Percentiles rank a stretch among this genome's conserved stretches.
These are phyloP conservation scores for Phytophthora citricola DNA, from an alignment of 352 stramenopile species.

Conservation along the genomic window DNA sequence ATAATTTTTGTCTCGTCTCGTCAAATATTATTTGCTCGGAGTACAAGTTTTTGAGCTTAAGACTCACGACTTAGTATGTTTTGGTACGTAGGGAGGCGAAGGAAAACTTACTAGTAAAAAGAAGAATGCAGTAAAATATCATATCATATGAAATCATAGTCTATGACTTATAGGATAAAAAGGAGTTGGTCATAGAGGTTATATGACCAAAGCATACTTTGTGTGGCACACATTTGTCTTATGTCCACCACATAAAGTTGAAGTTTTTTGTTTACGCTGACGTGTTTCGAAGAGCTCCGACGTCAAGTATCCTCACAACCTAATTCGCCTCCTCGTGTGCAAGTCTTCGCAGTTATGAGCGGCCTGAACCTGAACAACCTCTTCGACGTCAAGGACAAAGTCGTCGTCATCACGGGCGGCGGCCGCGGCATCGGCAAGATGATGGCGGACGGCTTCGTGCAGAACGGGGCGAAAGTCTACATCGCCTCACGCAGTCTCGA, in stretches of 20 bases:
- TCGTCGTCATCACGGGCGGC: conserved; percentile 95
- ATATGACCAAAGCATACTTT: too few relatives aligned
- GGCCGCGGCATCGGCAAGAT: conserved; percentile 95
- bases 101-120: too few relatives aligned
- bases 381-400: conserved; percentile 65
- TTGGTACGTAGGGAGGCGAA: too few relatives aligned
- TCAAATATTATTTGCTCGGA: too few relatives aligned
- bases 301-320: conserved; percentile 9
- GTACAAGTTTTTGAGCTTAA: too few relatives aligned
- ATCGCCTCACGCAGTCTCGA: conserved; percentile 90
- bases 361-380: conserved; percentile 28
- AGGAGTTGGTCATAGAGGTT: too few relatives aligned
- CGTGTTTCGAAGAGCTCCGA: background rate
- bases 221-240: too few relatives aligned
- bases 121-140: too few relatives aligned
- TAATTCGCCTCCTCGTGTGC: conserved; percentile 6
- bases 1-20: too few relatives aligned
- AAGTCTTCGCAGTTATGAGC: conserved; percentile 25
- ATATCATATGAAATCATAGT: too few relatives aligned
- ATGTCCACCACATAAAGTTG: conserved; percentile 10
- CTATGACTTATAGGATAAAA: too few relatives aligned
- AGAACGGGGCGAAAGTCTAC: conserved; percentile 94
- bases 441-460: conserved; percentile 94
- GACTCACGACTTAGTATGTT: too few relatives aligned
- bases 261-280: conserved; percentile 27